phyloP scores from a whole-genome alignment of 495 filamentous ascomycete genomes.

The Filosporella fistucella region DNA sequence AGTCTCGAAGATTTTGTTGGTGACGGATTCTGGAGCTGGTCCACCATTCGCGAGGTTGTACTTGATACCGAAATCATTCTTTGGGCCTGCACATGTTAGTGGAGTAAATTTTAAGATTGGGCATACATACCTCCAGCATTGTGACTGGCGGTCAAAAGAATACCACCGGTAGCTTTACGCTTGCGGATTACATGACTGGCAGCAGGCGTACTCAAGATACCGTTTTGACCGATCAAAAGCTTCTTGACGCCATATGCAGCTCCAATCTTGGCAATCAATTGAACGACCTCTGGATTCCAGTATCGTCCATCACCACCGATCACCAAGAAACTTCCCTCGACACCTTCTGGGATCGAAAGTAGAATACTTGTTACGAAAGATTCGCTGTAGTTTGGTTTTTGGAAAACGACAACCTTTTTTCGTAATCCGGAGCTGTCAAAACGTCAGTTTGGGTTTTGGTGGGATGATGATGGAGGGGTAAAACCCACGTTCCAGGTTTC shows the following conservation, averaged over 20 bases:
- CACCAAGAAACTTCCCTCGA: conserved; percentile 80
- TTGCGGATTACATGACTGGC: conserved; percentile 94
- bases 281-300: conserved; percentile 94
- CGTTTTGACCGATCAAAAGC: conserved; percentile 90
- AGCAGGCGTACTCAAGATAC: conserved; percentile 93
- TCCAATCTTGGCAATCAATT: conserved; percentile 95
- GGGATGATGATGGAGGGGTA: conserved; percentile 23
- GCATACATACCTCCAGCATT: conserved; percentile 90
- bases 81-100: conserved; percentile 84
- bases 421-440: conserved; percentile 81
- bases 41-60: conserved; percentile 97
- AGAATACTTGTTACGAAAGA: conserved; percentile 91
- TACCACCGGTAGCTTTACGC: conserved; percentile 90
- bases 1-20: conserved; percentile 92
- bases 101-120: too few species aligned
- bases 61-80: conserved; percentile 97
- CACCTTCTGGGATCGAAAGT: conserved; percentile 94
- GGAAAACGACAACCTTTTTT: conserved; percentile 98
- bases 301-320: conserved; percentile 97
- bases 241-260: conserved; percentile 99
- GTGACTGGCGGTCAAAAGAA: conserved; percentile 93
- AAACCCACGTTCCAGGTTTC: conserved; percentile 94
- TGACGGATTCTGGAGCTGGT: conserved; percentile 90
- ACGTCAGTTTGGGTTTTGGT: conserved; percentile 27
- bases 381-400: conserved; percentile 92